Base-by-base conservation (phyloP, 306 rosid genomes). In the Bauhinia variegata region DNA sequence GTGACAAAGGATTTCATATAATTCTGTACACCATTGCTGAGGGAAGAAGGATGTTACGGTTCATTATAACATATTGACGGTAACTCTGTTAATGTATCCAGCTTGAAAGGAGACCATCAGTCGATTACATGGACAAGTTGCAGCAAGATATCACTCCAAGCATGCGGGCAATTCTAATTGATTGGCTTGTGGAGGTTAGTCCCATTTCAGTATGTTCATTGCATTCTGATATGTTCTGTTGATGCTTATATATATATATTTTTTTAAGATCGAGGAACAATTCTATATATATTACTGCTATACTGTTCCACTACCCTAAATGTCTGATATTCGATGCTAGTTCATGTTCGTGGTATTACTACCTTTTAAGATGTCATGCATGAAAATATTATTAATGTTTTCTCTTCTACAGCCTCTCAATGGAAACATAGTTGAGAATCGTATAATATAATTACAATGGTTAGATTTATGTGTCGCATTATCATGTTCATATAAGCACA, bases 141-240 rank as follows among this genome's bases (percentile, higher is more conserved):
- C 97, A 91, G 78, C 80, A 3, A 32, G 89, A 88, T 53, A 83
- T 91, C 85, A 84, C 50, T 83, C 86, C 93, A 37, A 78, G 59
- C 79, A 91, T 91, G 97, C 77, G 97, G 36, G 89, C 83, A 59
- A 81, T 91, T 79, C 79, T 91, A 63, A 70, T 91, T 60, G 96
- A 91, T 74, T 91, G 97, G 97, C 93, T 91, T 73, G 91, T 91
- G 72, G 97, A 91, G 97, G 97, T 88, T 51, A 65, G 86, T 73
- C 56, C 51, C 13, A 4, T 52, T 43, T 16, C 75, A 34, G 53
- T 46, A 30, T 59, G 39, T 52, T n/a, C n/a, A n/a, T n/a, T n/a
- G n/a, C n/a, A n/a, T n/a, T n/a, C n/a, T n/a, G n/a, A n/a, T n/a
- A n/a, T n/a, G n/a, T n/a, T n/a, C n/a, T n/a, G n/a, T n/a, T n/a